Percentiles rank a stretch among this genome's conserved stretches.
These are phyloP conservation scores for Saturnispora sekii DNA, from an alignment of 805 yeast species.

Conservation along the genomic window DNA sequence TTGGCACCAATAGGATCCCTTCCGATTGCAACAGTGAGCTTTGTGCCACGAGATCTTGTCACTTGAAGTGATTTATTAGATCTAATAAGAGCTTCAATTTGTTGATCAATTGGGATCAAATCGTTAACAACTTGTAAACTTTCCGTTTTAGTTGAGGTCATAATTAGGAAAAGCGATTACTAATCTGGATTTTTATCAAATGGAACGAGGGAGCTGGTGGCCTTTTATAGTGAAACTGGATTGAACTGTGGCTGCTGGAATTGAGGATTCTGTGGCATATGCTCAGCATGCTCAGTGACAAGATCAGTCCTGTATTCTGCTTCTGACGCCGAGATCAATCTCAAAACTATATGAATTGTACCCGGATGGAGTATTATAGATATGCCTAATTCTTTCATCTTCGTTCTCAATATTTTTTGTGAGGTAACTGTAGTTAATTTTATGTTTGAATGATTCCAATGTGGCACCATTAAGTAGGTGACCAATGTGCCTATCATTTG, in stretches of 20 bases:
- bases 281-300: not conserved
- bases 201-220: no score
- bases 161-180: no score
- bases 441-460: slow-evolving; percentile 3
- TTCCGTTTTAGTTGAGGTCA: no score
- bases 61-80: no score
- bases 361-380: slow-evolving; percentile 9
- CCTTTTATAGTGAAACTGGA: no score
- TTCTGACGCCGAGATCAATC: slow-evolving; percentile 9
- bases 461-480: slow-evolving; percentile 5
- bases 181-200: no score
- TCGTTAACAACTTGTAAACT: no score
- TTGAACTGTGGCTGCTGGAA: not conserved
- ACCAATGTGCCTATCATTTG: slow-evolving; percentile 13
- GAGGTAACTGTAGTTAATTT: slow-evolving; percentile 12
- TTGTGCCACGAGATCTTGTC: no score
- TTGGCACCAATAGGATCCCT: slow-evolving; percentile 15
- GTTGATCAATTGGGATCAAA: no score
- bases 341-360: slow-evolving; percentile 11
- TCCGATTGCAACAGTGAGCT: slow-evolving; percentile 4
- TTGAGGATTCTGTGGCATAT: not conserved
- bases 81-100: no score
- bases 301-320: not conserved
- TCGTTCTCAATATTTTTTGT: slow-evolving; percentile 8
- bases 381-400: slow-evolving; percentile 11